Evolutionary conservation across 768 basidiomycete genomes (phyloP).

Genomic region (Trametes punicea): DNA sequence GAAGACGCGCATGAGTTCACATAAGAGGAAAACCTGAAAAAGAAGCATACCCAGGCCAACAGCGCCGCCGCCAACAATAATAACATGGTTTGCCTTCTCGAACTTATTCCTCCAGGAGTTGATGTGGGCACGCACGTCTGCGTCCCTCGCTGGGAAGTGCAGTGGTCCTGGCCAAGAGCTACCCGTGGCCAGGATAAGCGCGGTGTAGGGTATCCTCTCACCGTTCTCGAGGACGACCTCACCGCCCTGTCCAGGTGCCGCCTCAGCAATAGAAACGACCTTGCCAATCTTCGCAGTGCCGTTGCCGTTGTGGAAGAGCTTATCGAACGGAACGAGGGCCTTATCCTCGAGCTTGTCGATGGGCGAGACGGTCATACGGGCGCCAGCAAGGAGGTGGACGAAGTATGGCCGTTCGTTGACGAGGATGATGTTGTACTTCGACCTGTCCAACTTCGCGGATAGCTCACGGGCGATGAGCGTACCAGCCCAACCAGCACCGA

Average conservation of each 20-base stretch:
- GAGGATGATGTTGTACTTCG: slow-evolving; percentile 50
- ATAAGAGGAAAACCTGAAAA: not conserved
- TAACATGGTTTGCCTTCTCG: slow-evolving; percentile 31
- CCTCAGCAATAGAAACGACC: slow-evolving; percentile 37
- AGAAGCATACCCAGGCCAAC: slow-evolving; percentile 41
- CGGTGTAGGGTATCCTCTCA: slow-evolving; percentile 46
- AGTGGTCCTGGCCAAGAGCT: slow-evolving; percentile 50
- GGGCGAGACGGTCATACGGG: slow-evolving; percentile 51
- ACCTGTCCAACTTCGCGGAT: slow-evolving; percentile 46
- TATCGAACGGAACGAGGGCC: slow-evolving; percentile 50
- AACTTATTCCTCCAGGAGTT: slow-evolving; percentile 31
- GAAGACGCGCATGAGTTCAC: not conserved
- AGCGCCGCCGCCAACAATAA: slow-evolving; percentile 37
- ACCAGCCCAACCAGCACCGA: slow-evolving; percentile 60
- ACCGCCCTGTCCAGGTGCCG: slow-evolving; percentile 34
- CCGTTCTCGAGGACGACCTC: slow-evolving; percentile 50
- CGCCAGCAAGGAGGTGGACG: slow-evolving; percentile 46
- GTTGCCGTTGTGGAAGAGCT: slow-evolving; percentile 44
- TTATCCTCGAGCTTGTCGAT: slow-evolving; percentile 42
- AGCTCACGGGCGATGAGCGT: slow-evolving; percentile 43
- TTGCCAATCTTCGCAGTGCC: slow-evolving; percentile 36
- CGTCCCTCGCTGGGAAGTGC: slow-evolving; percentile 38
- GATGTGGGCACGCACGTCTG: slow-evolving; percentile 24
- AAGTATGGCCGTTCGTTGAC: slow-evolving; percentile 50
- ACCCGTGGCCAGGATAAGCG: slow-evolving; percentile 61